Percentiles rank a stretch among this genome's conserved stretches.
Conservation (phyloP, 768 basidiomycete species). For the Boletus rufocinnamomeus region DNA sequence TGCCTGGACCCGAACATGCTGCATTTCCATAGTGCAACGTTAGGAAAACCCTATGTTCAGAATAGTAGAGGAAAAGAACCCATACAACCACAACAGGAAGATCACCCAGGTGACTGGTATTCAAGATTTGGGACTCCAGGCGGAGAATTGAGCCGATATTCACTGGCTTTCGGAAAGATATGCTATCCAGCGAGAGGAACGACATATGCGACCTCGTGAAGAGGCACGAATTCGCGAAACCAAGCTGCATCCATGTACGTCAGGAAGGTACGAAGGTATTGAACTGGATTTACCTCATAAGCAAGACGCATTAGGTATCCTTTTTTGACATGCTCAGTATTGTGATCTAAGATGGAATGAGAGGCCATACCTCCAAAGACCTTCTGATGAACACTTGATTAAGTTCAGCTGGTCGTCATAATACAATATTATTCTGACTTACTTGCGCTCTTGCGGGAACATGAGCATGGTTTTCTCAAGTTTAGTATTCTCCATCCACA, state of each 20-base stretch:
- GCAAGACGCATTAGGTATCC: conserved; percentile 65
- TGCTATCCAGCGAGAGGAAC: conserved; percentile 78
- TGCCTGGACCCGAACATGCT: conserved; percentile 75
- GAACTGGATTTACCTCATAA: conserved; percentile 52
- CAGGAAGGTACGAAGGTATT: not conserved
- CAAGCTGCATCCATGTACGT: conserved; percentile 48
- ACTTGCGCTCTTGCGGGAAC: conserved; percentile 89
- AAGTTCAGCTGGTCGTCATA: not conserved
- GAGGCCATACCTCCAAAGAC: conserved; percentile 66
- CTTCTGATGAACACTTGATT: conserved; percentile 71
- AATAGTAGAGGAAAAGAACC: not conserved
- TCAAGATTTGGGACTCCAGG: conserved; percentile 67
- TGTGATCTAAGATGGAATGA: not conserved
- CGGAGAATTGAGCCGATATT: conserved; percentile 83
- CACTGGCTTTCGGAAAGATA: conserved; percentile 77
- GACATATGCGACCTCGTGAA: conserved; percentile 67
- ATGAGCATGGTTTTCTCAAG: conserved; percentile 72
- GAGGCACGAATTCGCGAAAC: conserved; percentile 68
- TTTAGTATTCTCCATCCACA: conserved; percentile 75
- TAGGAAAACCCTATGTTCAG: not conserved
- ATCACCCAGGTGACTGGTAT: conserved; percentile 41
- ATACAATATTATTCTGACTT: conserved; percentile 27
- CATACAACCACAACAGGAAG: conserved; percentile 59
- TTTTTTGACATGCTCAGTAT: conserved; percentile 14
- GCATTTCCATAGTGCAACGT: not conserved